A percentile compares a stretch with the other conserved stretches of the same genome.
These are phyloP conservation scores for Rubus parviflorus DNA, from an alignment of 306 rosid genomes.

Conservation along the genomic window DNA sequence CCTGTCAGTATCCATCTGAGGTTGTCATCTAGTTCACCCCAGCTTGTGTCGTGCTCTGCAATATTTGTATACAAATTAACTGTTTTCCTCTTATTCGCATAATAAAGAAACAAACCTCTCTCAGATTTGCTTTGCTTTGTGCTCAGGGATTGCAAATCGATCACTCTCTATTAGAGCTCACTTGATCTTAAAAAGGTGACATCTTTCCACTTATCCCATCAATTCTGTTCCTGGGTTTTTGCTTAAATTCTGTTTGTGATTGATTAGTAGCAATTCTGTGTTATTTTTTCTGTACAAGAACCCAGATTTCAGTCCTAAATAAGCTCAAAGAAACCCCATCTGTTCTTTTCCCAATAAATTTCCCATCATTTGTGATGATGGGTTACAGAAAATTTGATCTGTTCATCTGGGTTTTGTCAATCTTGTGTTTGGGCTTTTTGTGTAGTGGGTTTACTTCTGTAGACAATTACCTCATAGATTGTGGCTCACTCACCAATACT, in stretches of 20 bases:
- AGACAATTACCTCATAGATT: slow-evolving; percentile 77
- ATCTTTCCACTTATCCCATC: slow-evolving; percentile 19
- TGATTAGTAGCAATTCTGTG: background rate
- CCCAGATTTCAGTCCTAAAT: slow-evolving; percentile 18
- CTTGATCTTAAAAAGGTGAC: slow-evolving; percentile 31
- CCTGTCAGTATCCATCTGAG: slow-evolving; percentile 26
- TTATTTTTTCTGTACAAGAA: slow-evolving; percentile 6
- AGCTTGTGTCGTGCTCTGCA: slow-evolving; percentile 23
- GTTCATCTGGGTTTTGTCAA: slow-evolving; percentile 41
- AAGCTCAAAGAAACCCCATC: slow-evolving; percentile 1
- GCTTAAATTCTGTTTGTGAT: slow-evolving; percentile 3
- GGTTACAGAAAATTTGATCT: slow-evolving; percentile 39
- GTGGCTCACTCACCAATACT: slow-evolving; percentile 59
- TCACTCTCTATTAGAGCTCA: slow-evolving; percentile 23
- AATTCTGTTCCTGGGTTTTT: slow-evolving; percentile 21
- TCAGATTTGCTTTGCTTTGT: slow-evolving; percentile 22
- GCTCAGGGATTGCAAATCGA: slow-evolving; percentile 15
- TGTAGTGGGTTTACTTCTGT: slow-evolving; percentile 52
- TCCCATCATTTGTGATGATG: slow-evolving; percentile 34
- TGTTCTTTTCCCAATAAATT: background rate
- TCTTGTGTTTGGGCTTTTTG: slow-evolving; percentile 44
- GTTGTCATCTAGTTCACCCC: slow-evolving; percentile 38
- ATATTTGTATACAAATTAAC: slow-evolving; percentile 16
- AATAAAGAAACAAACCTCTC: background rate
- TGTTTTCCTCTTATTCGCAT: slow-evolving; percentile 16